Base-by-base conservation (phyloP, 78 protist genomes). In the Dictyostelium intermedium region DNA sequence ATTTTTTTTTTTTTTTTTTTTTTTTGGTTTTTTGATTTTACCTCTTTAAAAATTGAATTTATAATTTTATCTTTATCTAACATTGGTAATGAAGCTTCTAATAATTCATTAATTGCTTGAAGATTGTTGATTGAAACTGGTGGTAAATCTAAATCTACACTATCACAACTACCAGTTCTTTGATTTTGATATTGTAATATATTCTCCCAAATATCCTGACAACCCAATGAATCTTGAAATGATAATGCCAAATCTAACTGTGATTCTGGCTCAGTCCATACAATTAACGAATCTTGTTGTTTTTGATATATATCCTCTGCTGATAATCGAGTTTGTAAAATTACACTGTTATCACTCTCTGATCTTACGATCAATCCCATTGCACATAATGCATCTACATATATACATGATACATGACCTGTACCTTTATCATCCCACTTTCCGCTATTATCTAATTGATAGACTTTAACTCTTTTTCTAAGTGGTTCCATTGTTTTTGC, bases 211-310 rank as follows among this genome's bases (percentile, higher is more conserved):
- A 96, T 61, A 5, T 97, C 98, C 16, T 82, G 87, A 89, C 97
- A 96, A 0, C 97, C 97, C 30, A n/a, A 76, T 2, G 87, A 39
- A 56, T 96, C 97, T 39, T 91, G 94, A 77, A 97, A 97, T 34
- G 85, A 53, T 32, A 97, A 77, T 3, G 98, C 98, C 14, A 96
- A 85, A 50, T 97, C 98, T 23, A 85, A 27, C n/a, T 82, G 47
- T 3, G 93, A 92, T 50, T 92, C 92, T 5, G 98, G 97, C 18
- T 97, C 97, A 9, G 93, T 80, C 98, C 98, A 97, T 4, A 97
- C 96, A 34, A 97, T 91, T 23, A 97, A 84, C 3, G 97, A 83
- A 25, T 97, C 98, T 79, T 82, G 85, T 84, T 93, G 96, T 76
- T 80, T 39, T 63, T 93, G 96, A 83, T 93, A 93, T 18, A 81